These are phyloP conservation scores for Kodamaea suecica DNA, from an alignment of 1,139 yeast genomes.

Conservation along the genomic window DNA sequence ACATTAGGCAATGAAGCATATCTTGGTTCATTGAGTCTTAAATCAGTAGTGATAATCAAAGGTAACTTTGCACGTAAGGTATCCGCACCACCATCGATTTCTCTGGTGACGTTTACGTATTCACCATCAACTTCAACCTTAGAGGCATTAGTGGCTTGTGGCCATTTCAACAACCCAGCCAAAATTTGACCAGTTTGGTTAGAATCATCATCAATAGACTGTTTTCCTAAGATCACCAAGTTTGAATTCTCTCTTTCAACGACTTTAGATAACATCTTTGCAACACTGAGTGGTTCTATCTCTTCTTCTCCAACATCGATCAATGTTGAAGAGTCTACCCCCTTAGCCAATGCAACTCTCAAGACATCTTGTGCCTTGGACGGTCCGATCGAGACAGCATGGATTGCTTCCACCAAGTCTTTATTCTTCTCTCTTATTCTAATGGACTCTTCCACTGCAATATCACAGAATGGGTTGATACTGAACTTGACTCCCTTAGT, in stretches of 20 bases:
- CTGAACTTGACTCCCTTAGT: constrained; percentile 89
- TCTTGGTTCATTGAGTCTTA: constrained; percentile 91
- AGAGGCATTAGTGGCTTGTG: constrained; percentile 96
- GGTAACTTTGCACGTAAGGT: constrained; percentile 78
- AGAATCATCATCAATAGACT: constrained; percentile 92
- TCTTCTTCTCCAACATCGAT: constrained; percentile 72
- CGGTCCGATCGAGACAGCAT: constrained; percentile 92
- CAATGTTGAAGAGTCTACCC: constrained; percentile 82
- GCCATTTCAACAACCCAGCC: constrained; percentile 93
- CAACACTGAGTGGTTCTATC: constrained; percentile 87
- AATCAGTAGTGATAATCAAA: constrained; percentile 83
- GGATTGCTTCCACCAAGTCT: constrained; percentile 74
- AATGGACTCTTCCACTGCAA: constrained; percentile 90
- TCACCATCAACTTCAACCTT: constrained; percentile 69
- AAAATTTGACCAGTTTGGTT: constrained; percentile 98
- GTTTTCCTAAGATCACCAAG: constrained; percentile 87
- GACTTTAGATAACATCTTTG: constrained; percentile 74
- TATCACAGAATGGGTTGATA: constrained; percentile 96
- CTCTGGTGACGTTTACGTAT: constrained; percentile 75
- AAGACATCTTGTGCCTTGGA: constrained; percentile 82
- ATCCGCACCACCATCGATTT: constrained; percentile 93
- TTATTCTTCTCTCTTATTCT: constrained; percentile 68
- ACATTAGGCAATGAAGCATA: constrained; percentile 91
- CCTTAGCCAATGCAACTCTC: constrained; percentile 90
- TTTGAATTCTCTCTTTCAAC: constrained; percentile 72